Evolutionary conservation across 2,329 filamentous ascomycete species (phyloP).

Genomic region (Trichoderma sp.): DNA sequence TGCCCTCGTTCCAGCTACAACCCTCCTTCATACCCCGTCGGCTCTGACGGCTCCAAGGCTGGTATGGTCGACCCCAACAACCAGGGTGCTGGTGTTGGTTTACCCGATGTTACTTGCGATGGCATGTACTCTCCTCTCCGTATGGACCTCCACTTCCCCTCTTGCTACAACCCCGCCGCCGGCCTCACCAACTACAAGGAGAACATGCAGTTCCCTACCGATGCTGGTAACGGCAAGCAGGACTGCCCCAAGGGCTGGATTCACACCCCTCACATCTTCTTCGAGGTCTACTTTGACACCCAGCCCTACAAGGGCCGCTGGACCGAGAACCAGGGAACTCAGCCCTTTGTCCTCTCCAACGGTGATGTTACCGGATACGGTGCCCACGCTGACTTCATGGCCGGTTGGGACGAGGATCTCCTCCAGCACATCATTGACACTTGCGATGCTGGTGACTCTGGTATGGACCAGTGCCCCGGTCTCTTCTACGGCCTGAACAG

Average conservation of each 20-base stretch:
- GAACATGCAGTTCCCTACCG: constrained; percentile 64
- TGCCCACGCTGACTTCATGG: constrained; percentile 70
- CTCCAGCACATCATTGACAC: constrained; percentile 66
- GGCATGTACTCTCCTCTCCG: constrained; percentile 60
- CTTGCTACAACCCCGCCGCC: constrained; percentile 67
- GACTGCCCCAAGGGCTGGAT: constrained; percentile 56
- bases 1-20: constrained; percentile 54
- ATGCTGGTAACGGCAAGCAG: constrained; percentile 44
- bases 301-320: constrained; percentile 51
- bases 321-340: constrained; percentile 51
- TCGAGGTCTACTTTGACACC: constrained; percentile 61
- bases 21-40: constrained; percentile 51
- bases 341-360: constrained; percentile 67
- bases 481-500: constrained; percentile 54
- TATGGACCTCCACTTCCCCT: constrained; percentile 69
- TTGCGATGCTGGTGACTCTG: constrained; percentile 58
- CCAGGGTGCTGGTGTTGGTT: constrained; percentile 58
- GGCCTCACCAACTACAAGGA: constrained; percentile 59
- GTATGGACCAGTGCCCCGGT: constrained; percentile 62
- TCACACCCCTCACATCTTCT: constrained; percentile 58
- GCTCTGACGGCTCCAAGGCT: constrained; percentile 54
- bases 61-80: constrained; percentile 57
- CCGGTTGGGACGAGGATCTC: constrained; percentile 65
- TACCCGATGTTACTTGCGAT: constrained; percentile 69
- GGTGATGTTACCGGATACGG: constrained; percentile 70